Conservation (phyloP, 2,329 filamentous ascomycete species). For the Calonectria hongkongensis region DNA sequence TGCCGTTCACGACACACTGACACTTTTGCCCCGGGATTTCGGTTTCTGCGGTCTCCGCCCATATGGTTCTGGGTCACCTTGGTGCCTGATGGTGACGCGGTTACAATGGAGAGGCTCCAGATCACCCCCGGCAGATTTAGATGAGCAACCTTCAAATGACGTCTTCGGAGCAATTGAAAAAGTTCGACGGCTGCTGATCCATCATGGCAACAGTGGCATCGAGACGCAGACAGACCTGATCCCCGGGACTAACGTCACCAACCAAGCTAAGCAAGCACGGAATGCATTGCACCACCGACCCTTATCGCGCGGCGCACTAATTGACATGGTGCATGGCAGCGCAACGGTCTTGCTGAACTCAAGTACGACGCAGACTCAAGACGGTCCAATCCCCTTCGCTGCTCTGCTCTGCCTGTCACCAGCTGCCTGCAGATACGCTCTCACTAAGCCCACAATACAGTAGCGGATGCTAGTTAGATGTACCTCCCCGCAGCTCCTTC, state of each 20-base stretch:
- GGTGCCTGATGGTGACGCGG: slow-evolving; percentile 16
- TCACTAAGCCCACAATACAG: slow-evolving; percentile 21
- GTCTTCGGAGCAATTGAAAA: slow-evolving; percentile 17
- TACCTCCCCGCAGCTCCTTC: slow-evolving; percentile 5
- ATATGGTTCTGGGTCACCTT: slow-evolving; percentile 11
- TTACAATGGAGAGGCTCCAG: slow-evolving; percentile 22
- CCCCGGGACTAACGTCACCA: slow-evolving; percentile 20
- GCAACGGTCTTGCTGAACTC: slow-evolving; percentile 31
- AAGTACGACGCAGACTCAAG: slow-evolving; percentile 11
- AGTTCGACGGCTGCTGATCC: slow-evolving; percentile 17
- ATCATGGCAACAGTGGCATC: slow-evolving; percentile 1
- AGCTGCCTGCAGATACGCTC: slow-evolving; percentile 19
- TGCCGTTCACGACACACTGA: background rate
- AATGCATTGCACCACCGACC: slow-evolving; percentile 17
- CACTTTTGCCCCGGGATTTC: background rate
- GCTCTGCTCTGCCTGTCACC: slow-evolving; percentile 20
- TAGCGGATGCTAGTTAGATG: background rate
- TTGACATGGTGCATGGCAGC: slow-evolving; percentile 29
- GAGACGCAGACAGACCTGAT: slow-evolving; percentile 10
- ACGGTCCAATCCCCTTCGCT: slow-evolving; percentile 21
- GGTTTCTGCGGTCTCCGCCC: background rate
- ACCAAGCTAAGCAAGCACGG: slow-evolving; percentile 22
- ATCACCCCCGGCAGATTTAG: slow-evolving; percentile 3
- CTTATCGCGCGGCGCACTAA: slow-evolving; percentile 29
- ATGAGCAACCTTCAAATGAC: slow-evolving; percentile 10